Conservation (phyloP, 2,329 filamentous ascomycete genomes). For the Aspergillus floridensis region DNA sequence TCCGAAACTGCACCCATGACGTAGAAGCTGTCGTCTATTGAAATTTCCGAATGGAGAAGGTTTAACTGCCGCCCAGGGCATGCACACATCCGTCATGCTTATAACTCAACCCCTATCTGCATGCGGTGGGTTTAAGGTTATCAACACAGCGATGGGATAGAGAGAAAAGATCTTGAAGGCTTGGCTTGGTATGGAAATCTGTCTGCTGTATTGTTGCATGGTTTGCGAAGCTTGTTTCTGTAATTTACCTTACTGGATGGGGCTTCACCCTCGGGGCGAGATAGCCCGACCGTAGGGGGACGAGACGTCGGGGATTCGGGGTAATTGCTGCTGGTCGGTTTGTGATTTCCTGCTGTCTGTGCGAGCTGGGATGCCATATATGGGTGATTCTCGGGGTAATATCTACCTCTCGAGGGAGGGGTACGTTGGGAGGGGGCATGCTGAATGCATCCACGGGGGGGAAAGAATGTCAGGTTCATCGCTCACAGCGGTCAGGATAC, state of each 20-base stretch:
- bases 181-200: not conserved
- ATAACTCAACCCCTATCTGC: not conserved
- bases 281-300: not conserved
- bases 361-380: not conserved
- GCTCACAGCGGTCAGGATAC: not conserved
- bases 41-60: slow-evolving; percentile 3
- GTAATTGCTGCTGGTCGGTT: not conserved
- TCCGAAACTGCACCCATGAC: slow-evolving; percentile 7
- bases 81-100: too few relatives aligned
- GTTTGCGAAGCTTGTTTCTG: not conserved
- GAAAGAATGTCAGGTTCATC: too few relatives aligned
- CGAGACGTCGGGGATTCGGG: not conserved
- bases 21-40: slow-evolving; percentile 6
- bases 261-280: not conserved
- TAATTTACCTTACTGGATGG: not conserved
- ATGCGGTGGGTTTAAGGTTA: not conserved
- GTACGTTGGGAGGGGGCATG: too few relatives aligned
- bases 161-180: too few relatives aligned
- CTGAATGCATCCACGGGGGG: too few relatives aligned
- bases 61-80: slow-evolving; percentile 2
- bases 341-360: not conserved
- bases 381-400: not conserved
- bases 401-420: not conserved
- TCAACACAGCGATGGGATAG: not conserved
- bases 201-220: not conserved